Conservation (phyloP, 768 basidiomycete species). For the Gelatoporia subvermispora region DNA sequence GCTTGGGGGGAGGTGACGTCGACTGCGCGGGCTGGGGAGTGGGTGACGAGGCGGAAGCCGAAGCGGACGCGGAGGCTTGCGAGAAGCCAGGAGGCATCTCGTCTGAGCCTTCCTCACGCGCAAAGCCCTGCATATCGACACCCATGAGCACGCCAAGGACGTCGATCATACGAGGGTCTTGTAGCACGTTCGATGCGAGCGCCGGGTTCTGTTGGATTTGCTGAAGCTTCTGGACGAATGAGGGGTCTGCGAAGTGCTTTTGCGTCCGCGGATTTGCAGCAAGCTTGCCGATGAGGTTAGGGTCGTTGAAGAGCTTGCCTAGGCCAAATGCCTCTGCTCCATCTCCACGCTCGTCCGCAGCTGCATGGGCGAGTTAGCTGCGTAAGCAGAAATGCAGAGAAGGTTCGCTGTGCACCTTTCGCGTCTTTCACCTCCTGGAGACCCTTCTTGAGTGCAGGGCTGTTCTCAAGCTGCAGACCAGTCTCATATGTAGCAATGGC, state of each 20-base stretch:
- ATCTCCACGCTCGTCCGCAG: constrained; percentile 31
- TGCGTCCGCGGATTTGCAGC: constrained; percentile 83
- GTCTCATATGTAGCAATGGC: constrained; percentile 80
- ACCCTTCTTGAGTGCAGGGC: constrained; percentile 78
- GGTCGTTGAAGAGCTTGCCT: constrained; percentile 78
- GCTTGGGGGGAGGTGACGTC: constrained; percentile 30
- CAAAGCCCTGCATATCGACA: constrained; percentile 84
- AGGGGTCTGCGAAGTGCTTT: constrained; percentile 77
- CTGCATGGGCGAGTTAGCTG: constrained; percentile 12
- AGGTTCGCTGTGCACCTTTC: constrained; percentile 46
- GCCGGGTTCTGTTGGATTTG: constrained; percentile 64
- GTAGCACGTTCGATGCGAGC: constrained; percentile 52
- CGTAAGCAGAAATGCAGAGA: not conserved
- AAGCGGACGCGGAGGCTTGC: constrained; percentile 7
- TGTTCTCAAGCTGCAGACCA: constrained; percentile 80
- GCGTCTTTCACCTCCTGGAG: constrained; percentile 86
- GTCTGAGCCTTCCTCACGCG: constrained; percentile 78
- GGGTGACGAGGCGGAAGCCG: constrained; percentile 27
- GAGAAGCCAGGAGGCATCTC: constrained; percentile 65
- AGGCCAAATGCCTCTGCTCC: constrained; percentile 56
- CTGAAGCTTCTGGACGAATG: constrained; percentile 76
- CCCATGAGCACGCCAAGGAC: constrained; percentile 92
- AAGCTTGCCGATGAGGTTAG: constrained; percentile 76
- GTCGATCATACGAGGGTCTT: constrained; percentile 91
- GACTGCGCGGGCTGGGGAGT: constrained; percentile 35